phyloP scores from a whole-genome alignment of 2,329 filamentous ascomycete genomes.

The Shiraia bambusicola region DNA sequence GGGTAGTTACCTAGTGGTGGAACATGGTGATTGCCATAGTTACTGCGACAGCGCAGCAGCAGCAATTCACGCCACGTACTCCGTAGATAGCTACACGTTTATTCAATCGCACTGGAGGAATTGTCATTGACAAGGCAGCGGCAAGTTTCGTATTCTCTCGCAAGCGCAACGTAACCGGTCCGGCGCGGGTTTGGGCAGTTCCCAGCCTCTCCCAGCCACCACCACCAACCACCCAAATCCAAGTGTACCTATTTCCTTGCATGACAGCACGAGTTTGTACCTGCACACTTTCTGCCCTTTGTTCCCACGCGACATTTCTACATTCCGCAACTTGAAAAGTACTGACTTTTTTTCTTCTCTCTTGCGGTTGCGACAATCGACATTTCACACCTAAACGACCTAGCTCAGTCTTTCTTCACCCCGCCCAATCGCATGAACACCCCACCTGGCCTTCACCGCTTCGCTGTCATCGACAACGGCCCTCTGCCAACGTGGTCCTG shows the following conservation, averaged over 20 bases:
- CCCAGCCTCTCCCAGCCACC: constrained; percentile 34
- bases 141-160: constrained; percentile 4
- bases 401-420: constrained; percentile 19
- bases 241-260: constrained; percentile 38
- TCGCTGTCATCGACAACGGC: constrained; percentile 2
- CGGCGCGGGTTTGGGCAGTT: constrained; percentile 10
- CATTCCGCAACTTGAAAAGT: constrained; percentile 1
- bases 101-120: background rate
- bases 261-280: constrained; percentile 9
- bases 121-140: background rate
- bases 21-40: constrained; percentile 1
- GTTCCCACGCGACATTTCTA: constrained; percentile 5
- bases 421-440: constrained; percentile 17
- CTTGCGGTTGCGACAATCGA: background rate
- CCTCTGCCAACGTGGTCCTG: background rate
- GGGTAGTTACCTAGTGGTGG: background rate
- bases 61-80: constrained; percentile 4
- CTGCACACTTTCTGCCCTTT: constrained; percentile 16
- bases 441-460: constrained; percentile 20
- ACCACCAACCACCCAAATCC: constrained; percentile 22
- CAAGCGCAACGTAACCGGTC: constrained; percentile 2
- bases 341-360: constrained; percentile 18
- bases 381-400: constrained; percentile 13
- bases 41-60: constrained; percentile 6
- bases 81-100: constrained; percentile 2